Evolutionary conservation across 2,329 filamentous ascomycete genomes (phyloP).

Genomic region (Hypoxylon sp.): DNA sequence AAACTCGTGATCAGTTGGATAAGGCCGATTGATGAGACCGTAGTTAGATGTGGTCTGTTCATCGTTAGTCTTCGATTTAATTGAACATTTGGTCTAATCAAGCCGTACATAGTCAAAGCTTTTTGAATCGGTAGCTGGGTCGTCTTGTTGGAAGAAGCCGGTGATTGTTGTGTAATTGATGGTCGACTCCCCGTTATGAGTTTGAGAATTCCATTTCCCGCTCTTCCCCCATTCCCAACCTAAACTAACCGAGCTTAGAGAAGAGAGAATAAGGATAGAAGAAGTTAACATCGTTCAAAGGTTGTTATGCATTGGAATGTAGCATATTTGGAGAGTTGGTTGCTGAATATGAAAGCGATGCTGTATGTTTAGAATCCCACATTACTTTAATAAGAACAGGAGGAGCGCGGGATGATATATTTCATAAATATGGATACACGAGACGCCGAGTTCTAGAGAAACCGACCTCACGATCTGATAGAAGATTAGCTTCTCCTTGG

Average conservation of each 20-base stretch:
- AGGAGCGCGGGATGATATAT: constrained; percentile 7
- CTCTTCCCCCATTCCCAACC: constrained; percentile 39
- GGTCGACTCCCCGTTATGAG: constrained; percentile 45
- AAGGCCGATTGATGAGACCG: constrained; percentile 70
- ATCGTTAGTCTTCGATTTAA: constrained; percentile 13
- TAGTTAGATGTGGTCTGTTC: constrained; percentile 67
- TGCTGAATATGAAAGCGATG: no score
- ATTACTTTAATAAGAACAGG: no score
- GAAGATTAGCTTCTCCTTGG: constrained; percentile 1
- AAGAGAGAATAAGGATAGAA: constrained; percentile 31
- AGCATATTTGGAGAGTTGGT: no score
- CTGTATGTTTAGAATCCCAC: no score
- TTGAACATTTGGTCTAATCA: background rate
- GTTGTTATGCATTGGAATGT: no score
- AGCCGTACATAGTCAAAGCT: constrained; percentile 69
- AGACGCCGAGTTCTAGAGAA: constrained; percentile 16
- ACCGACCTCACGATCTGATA: constrained; percentile 5
- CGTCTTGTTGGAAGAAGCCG: constrained; percentile 72
- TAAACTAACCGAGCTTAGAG: constrained; percentile 33
- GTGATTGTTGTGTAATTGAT: constrained; percentile 68
- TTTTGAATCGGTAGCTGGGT: constrained; percentile 60
- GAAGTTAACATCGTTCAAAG: constrained; percentile 29
- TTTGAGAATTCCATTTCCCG: constrained; percentile 33
- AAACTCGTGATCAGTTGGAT: constrained; percentile 61
- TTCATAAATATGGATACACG: background rate